Evolutionary conservation across 768 basidiomycete species (phyloP), one percentile per base, ranked within the genome.

Genomic region (Lactifluus piperatus): DNA sequence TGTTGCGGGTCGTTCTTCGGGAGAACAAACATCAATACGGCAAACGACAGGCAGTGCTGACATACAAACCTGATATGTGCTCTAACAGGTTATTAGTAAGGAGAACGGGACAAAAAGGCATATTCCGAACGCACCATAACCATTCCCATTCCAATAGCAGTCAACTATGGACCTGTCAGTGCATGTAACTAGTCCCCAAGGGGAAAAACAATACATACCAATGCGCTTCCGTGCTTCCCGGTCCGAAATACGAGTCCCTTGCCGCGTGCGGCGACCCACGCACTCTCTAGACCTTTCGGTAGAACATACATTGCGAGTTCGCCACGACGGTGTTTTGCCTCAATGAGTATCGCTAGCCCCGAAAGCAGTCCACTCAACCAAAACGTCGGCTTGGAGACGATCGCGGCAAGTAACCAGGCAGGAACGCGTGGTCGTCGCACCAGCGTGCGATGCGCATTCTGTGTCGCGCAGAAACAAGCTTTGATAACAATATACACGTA

Each of bases 261-360:
- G 14, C 88, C 87, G 26, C 88, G 72, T 9, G 85, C 81, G 68
- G 84, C 82, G 0, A 85, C 77, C 94, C 93, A 97, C n/a, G 82
- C 81, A 54, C 90, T 91, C 75, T 98, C 94, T 36, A 98, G 70
- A 0, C 82, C 91, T 70, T 93, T 91, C 4, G 95, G 95, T 26
- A 97, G 72, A 1, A 85, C 86, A 68, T 88, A 93, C 92, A 93
- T 91, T 61, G 94, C 92, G 63, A 97, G 74, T 73, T 98, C 95
- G 1, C 82, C 88, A 5, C 94, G 79, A n/a, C 95, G 78, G 66
- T 86, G 80, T 74, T 82, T 85, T 68, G 91, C 94, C 67, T 98
- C 95, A 3, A 94, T 79, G 57, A 97, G 82, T 49, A 98, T 73
- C 8, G 91, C 79, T 11, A 95, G 65, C 13, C 91, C 92, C 10